These are phyloP conservation scores for Phialophora tarda DNA, from an alignment of 2,329 filamentous ascomycete species.

Conservation along the genomic window DNA sequence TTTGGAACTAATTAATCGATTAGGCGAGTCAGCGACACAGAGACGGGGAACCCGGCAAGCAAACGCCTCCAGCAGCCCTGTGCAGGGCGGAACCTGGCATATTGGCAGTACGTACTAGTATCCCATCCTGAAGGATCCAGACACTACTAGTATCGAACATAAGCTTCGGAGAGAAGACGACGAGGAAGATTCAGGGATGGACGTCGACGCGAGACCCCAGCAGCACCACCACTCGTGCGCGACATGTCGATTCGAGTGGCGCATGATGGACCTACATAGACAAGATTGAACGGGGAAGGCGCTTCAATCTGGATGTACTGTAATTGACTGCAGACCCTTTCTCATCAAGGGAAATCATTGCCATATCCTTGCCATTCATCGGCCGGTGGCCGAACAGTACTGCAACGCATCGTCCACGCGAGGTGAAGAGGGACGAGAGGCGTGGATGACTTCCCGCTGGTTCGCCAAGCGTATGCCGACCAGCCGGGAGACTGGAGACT, in stretches of 20 bases:
- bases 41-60: neutral
- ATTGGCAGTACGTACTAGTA: no score
- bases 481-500: neutral
- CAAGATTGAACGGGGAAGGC: no score
- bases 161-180: slow-evolving; percentile 1
- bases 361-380: no score
- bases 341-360: no score
- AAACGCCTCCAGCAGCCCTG: neutral
- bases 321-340: no score
- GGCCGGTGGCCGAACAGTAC: no score
- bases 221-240: no score
- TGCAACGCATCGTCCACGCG: no score
- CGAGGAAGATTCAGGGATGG: neutral
- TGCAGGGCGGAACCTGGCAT: slow-evolving; percentile 1
- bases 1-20: neutral
- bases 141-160: neutral
- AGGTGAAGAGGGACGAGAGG: neutral
- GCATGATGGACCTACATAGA: no score
- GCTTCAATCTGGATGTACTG: no score
- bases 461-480: neutral
- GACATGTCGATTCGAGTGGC: no score
- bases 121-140: slow-evolving; percentile 1
- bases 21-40: slow-evolving; percentile 3
- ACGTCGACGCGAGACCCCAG: no score
- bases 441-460: neutral